Evolutionary conservation across 1,284 basidiomycete species (phyloP), one percentile per base, ranked within the genome.

Genomic region (Moesziomyces antarcticus): DNA sequence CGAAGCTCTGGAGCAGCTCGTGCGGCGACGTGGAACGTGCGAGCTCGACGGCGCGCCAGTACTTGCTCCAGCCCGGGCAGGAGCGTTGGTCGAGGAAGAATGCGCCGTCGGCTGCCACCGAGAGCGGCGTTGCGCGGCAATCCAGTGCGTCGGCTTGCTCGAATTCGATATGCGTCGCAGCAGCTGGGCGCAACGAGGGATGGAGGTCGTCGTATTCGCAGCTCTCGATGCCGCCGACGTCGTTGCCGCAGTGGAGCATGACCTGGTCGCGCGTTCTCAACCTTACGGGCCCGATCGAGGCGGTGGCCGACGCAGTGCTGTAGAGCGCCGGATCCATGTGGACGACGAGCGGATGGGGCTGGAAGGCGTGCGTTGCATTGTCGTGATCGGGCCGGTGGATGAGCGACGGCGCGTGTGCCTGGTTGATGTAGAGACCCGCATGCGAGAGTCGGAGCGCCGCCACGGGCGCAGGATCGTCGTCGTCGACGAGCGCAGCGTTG

Each of bases 361-460:
- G 52, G 50, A 63, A 70, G 1, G 57, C 45, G n/a, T 70, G 59
- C 9, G 66, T 59, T 22, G 54, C 50, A 44, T 72, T 65, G 24
- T 27, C 21, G 21, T 59, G 68, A 21, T 66, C 53, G 2, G 64
- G 68, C 4, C 59, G 59, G 40, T 68, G 68, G 20, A 66, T 40
- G 18, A 27, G 14, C 3, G 54, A 56, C 0, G 71, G 70, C 10
- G 58, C 27, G 24, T 70, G 63, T 2, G 74, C 57, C 33, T 67
- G 65, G 40, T 76, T 76, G 66, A 76, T 67, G 62, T 73, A 76
- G 10, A 76, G 74, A 2, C 74, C 74, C 11, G 63, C 46, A 30
- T 76, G 74, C 2, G 73, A 75, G n/a, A 75, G 67, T n/a, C 73
- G 69, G 4, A 75, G 50, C 7, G 73, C 25, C 20, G 69, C 55